A percentile compares a stretch with the other conserved stretches of the same genome.
Evolutionary conservation across 768 basidiomycete species (phyloP).

Genomic region (Rhodotorula paludigena): DNA sequence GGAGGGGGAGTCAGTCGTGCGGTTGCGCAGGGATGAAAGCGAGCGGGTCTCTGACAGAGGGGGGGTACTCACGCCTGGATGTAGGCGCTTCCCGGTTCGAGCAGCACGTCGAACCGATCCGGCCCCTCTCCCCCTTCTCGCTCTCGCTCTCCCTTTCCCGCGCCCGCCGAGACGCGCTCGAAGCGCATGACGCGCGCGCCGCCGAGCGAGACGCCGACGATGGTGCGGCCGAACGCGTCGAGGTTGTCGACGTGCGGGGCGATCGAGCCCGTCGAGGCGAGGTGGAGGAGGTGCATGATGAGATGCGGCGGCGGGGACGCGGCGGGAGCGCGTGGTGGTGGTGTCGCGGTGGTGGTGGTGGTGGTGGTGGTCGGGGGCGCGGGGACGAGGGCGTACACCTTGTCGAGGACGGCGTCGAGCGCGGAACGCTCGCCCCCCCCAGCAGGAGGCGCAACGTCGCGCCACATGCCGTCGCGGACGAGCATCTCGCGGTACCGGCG

Average conservation of each 20-base stretch:
- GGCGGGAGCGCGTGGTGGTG: not conserved
- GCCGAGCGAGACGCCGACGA: slow-evolving; percentile 49
- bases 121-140: slow-evolving; percentile 7
- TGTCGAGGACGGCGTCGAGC: slow-evolving; percentile 7
- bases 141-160: too few species aligned
- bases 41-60: not conserved
- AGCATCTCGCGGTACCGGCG: slow-evolving; percentile 37
- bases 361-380: not conserved
- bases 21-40: not conserved
- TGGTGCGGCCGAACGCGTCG: slow-evolving; percentile 48
- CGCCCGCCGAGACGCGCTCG: slow-evolving; percentile 35
- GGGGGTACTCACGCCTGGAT: slow-evolving; percentile 46
- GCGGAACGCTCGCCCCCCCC: not conserved
- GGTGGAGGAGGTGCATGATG: slow-evolving; percentile 49
- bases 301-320: slow-evolving; percentile 17
- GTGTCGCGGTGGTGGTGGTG: not conserved
- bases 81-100: slow-evolving; percentile 48
- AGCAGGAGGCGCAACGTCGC: not conserved
- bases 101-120: slow-evolving; percentile 45
- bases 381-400: slow-evolving; percentile 32
- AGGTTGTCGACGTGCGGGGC: slow-evolving; percentile 50
- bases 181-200: slow-evolving; percentile 46
- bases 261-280: slow-evolving; percentile 48
- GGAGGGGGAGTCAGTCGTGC: not conserved
- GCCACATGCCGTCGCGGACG: slow-evolving; percentile 19